Evolutionary conservation across 352 stramenopile species (phyloP), one percentile per base, ranked within the genome.

Genomic region (Phytopythium helicoides): DNA sequence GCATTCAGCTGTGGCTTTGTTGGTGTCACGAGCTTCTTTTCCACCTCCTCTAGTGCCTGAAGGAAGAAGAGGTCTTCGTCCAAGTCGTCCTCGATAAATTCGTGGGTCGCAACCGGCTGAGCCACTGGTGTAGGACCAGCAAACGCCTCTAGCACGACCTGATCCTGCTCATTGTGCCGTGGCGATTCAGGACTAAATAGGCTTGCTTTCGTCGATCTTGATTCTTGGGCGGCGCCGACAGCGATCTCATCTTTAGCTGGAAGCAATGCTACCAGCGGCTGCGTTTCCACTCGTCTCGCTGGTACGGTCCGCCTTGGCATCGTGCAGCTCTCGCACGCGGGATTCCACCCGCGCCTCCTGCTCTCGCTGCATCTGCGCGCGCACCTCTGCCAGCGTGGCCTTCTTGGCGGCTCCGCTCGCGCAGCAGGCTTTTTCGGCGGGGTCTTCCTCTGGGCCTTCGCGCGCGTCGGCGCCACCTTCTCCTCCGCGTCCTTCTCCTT

Each of bases 51-150:
- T 23, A 91, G 67, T 0, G 77, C 81, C 55, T 81, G 52, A 18
- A 84, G 58, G 60, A 89, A 91, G 15, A 73, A 63, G 26, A 84
- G 44, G 47, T 91, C 81, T 60, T 91, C 77, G 25, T 87, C 71
- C 26, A 70, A 55, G 33, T 87, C 76, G 38, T 91, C 73, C 21
- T 59, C 58, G 48, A 88, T 87, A 39, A 86, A 88, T 36, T 81
- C 70, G 36, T 87, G 69, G 25, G 60, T 54, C 12, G 21, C 42
- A 44, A 22, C 16, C 39, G 52, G 42, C 19, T 52, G 28, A 16
- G 41, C 53, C 39, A 22, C 14, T 18, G 18, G 35, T 44, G 21
- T 35, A 11, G 38, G 33, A 38, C 22, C 3, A 38, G 40, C 18
- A 33, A 28, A 12, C n/a, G 3, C 18, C 47, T 12, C 11, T 50